Base-by-base conservation (phyloP, 768 basidiomycete species). In the Hirschioporus abietinus region DNA sequence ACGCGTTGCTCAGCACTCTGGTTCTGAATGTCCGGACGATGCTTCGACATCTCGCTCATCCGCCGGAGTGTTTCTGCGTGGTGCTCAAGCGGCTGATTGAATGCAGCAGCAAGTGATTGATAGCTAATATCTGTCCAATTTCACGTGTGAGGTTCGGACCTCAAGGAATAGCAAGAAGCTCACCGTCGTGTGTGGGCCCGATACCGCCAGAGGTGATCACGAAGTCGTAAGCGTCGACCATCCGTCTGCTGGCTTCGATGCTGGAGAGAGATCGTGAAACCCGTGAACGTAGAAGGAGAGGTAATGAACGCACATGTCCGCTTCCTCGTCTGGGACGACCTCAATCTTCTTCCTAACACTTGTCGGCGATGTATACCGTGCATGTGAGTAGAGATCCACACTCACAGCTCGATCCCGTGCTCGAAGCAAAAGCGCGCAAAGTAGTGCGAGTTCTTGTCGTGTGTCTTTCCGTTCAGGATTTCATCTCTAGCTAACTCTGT, bases 201-300 rank as follows among this genome's bases (percentile, higher is more conserved):
- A 97, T 94, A 0, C 96, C 95, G 1, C 96, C 95, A 15, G 88
- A 89, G 0, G 93, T 96, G 64, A 98, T 83, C 30, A 97, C 95
- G 71, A 95, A 88, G 75, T 97, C 96, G 75, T 95, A 96, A 60
- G 84, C 85, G 42, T 82, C 77, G 52, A 90, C 89, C 84, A 99
- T 87, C 23, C 94, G 82, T 68, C 86, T 81, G 36, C 92, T 93
- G 7, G 96, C 95, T 73, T 96, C 93, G 66, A 92, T 81, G 67
- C 93, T 95, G 73, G 1, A 18, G 15, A 63, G 26, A 26, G 64
- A 4, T 52, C 34, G 30, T 59, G 71, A 27, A 57, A n/a, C 63
- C 36, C 15, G 35, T 66, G 18, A 35, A 58, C 36, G 18, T 5
- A 60, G 60, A n/a, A 26, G 23, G 35, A 12, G 17, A 35, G 58